Conservation (phyloP, 2,329 filamentous ascomycete genomes). For the Curvularia spicifera region DNA sequence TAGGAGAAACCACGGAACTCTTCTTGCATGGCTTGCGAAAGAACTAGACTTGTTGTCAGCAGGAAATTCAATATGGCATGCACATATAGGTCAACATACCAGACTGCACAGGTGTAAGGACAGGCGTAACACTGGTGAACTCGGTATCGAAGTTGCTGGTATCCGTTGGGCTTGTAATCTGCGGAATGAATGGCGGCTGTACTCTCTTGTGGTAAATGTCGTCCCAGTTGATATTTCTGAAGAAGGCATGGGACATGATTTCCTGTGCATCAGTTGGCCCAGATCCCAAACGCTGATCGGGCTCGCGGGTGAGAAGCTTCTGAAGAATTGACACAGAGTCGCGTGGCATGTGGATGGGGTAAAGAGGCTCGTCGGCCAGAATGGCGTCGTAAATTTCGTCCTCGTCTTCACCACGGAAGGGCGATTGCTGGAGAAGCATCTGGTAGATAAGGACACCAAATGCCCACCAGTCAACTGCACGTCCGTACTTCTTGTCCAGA, state of each 20-base stretch:
- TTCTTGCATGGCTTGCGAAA: conserved; percentile 98
- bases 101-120: conserved; percentile 95
- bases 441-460: conserved; percentile 99
- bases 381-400: conserved; percentile 99
- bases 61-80: not conserved
- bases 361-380: conserved; percentile 93
- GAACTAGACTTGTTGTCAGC: conserved; percentile 63
- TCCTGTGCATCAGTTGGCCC: conserved; percentile 97
- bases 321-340: conserved; percentile 98
- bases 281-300: conserved; percentile 88
- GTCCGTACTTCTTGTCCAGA: conserved; percentile 96
- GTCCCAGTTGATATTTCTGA: conserved; percentile 97
- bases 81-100: conserved; percentile 65
- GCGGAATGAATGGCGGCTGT: conserved; percentile 84
- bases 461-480: conserved; percentile 99
- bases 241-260: conserved; percentile 98
- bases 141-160: conserved; percentile 99
- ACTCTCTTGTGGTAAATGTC: conserved; percentile 97
- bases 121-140: conserved; percentile 97
- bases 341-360: conserved; percentile 97
- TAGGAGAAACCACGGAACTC: conserved; percentile 99
- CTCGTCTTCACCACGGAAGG: conserved; percentile 97
- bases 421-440: conserved; percentile 98
- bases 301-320: conserved; percentile 94
- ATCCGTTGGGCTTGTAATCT: conserved; percentile 89